Conservation (phyloP, 805 yeast genomes). For the Barnettozyma populi region DNA sequence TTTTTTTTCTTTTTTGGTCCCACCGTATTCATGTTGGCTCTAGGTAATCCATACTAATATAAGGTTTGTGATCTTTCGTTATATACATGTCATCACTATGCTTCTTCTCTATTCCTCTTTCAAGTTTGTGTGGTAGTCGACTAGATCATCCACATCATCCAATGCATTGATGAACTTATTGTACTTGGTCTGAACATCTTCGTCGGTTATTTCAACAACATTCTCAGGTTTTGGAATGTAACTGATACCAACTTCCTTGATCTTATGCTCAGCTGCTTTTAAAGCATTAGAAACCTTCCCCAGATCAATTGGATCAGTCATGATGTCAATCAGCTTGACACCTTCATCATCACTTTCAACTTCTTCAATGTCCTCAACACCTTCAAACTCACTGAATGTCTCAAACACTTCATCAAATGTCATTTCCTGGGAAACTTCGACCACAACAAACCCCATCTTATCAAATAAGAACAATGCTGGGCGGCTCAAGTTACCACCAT, state of each 20-base stretch:
- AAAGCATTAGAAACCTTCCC: conserved; percentile 55
- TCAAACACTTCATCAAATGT: conserved; percentile 68
- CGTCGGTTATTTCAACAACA: conserved; percentile 47
- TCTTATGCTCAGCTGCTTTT: conserved; percentile 41
- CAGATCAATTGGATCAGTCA: conserved; percentile 61
- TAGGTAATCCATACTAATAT: too few species aligned
- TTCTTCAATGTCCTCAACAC: conserved; percentile 74
- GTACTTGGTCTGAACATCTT: conserved; percentile 45
- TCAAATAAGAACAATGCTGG: conserved; percentile 79
- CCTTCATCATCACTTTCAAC: conserved; percentile 23
- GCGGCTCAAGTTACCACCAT: conserved; percentile 56
- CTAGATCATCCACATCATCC: conserved; percentile 81
- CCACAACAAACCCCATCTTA: conserved; percentile 64
- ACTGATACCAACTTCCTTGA: conserved; percentile 67
- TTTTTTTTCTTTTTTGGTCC: conserved; percentile 1
- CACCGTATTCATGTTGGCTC: neutral
- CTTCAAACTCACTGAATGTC: conserved; percentile 59
- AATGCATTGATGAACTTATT: conserved; percentile 54
- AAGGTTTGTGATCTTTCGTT: neutral
- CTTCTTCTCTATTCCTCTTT: conserved; percentile 25
- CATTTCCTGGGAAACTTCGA: conserved; percentile 33
- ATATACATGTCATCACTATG: neutral
- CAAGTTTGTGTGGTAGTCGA: conserved; percentile 70
- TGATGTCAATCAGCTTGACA: conserved; percentile 37
- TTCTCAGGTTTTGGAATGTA: conserved; percentile 61